Evolutionary conservation across 2,329 filamentous ascomycete genomes (phyloP), one percentile per base, ranked within the genome.

Genomic region (Microcera coccophila): DNA sequence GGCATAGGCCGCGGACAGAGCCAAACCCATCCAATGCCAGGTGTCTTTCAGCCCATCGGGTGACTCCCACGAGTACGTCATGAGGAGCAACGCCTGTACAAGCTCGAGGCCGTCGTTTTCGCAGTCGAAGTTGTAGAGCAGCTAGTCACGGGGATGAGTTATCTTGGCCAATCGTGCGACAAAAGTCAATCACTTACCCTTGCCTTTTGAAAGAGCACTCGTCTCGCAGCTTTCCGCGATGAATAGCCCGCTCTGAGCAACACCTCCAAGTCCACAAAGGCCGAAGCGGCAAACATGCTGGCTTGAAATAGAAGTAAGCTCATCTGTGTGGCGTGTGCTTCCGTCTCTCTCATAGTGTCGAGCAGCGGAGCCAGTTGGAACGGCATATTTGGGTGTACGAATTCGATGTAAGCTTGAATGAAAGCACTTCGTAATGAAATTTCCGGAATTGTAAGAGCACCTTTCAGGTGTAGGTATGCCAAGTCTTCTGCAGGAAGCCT

Each of bases 341-440:
- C 7, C 8, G 8, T 17, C 29, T 8, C 5, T 8, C 29, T n/a
- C 8, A n/a, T 5, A 17, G 7, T 14, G 15, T n/a, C 29, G 8
- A 10, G 12, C 11, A 32, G 9, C 9, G 24, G 9, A n/a, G 11
- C 7, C 12, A 28, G 24, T 31, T 2, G 45, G 19, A 95, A 71
- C 19, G 90, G 90, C 87, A 95, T 95, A 62, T 87, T 95, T 2
- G 90, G 88, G 62, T 95, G 85, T 3, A 95, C 87, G 62, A 85
- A 95, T 67, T 95, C 86, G 46, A 91, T 75, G 57, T 91, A 95
- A 20, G 82, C 82, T 53, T 83, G 81, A 14, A 96, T 71, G 26
- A 95, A 75, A 44, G 89, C 88, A 61, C 85, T 87, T 57, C 90
- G 85, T 28, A 95, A 71, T 3, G 69, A 66, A 4, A 74, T 65